Conservation (phyloP, 805 yeast species). For the Lipomyces lipofer region DNA sequence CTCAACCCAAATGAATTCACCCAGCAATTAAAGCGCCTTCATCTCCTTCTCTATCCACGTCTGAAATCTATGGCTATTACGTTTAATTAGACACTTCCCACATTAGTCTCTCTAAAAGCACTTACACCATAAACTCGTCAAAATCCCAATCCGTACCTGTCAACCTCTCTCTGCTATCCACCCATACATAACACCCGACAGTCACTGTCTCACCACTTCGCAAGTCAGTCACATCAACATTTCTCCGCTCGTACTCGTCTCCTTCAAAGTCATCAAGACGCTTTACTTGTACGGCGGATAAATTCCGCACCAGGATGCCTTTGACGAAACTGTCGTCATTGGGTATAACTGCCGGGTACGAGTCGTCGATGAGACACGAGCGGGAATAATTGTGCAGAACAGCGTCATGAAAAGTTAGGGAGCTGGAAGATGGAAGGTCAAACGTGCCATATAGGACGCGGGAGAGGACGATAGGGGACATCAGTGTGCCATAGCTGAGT, state of each 20-base stretch:
- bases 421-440: slow-evolving; percentile 11
- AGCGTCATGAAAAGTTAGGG: slow-evolving; percentile 15
- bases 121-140: slow-evolving; percentile 25
- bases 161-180: slow-evolving; percentile 22
- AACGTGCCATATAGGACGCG: slow-evolving; percentile 29
- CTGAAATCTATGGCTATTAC: slow-evolving; percentile 5
- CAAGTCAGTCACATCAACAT: slow-evolving; percentile 11
- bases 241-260: slow-evolving; percentile 31
- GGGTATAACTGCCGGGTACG: slow-evolving; percentile 30
- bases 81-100: neutral
- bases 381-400: slow-evolving; percentile 16
- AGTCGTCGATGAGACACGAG: slow-evolving; percentile 22
- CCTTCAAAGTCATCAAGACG: slow-evolving; percentile 34
- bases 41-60: slow-evolving; percentile 22
- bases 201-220: slow-evolving; percentile 1
- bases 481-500: slow-evolving; percentile 34
- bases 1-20: too few species aligned
- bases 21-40: too few species aligned
- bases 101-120: neutral
- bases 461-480: slow-evolving; percentile 33
- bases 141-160: slow-evolving; percentile 30
- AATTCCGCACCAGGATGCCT: slow-evolving; percentile 29
- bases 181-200: slow-evolving; percentile 32
- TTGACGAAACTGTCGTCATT: slow-evolving; percentile 5
- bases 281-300: slow-evolving; percentile 17